Base-by-base conservation (phyloP, 257 asterid species). In the Solanum dulcamara region DNA sequence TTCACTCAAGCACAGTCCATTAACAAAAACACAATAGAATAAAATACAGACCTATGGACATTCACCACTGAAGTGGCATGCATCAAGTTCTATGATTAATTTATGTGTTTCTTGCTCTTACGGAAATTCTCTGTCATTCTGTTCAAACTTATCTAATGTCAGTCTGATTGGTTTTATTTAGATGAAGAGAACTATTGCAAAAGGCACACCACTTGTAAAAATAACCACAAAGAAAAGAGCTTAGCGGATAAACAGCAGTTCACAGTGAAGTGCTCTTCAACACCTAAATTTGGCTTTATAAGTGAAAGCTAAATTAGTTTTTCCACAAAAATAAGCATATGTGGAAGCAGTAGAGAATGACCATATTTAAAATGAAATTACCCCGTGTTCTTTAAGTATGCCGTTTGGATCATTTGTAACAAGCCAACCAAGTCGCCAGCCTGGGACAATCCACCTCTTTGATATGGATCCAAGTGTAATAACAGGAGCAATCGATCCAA, bases 391-490 rank as follows among this genome's bases (percentile, higher is more conserved):
- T 17, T 85, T 60, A 37, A 94, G 97, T 85, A 92, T 55, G 60
- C 91, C 89, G 74, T 89, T 86, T 35, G 97, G 97, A 91, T 94
- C 98, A 80, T 72, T 85, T 38, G 86, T 87, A 80, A 85, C 92
- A 20, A 94, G 88, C 98, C 98, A 94, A 72, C 98, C 97, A 81
- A 92, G 74, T 18, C 95, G 88, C 98, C 96, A 94, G 55, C 96
- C 96, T 24, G 98, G 97, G 85, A 94, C 83, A 71, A 92, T 89
- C 98, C 98, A 94, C 83, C 96, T 90, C 88, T 94, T 93, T 14
- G 98, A 93, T 57, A 94, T 86, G 2, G 98, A 85, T 51, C 96
- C 98, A 15, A 94, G 80, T 7, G 96, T 89, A 20, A 93, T 44
- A 48, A 93, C 91, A 38, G 97, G 98, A 4, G 87, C 85, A 32